Base-by-base conservation (phyloP, 352 stramenopile species). In the Phytophthora sp. region DNA sequence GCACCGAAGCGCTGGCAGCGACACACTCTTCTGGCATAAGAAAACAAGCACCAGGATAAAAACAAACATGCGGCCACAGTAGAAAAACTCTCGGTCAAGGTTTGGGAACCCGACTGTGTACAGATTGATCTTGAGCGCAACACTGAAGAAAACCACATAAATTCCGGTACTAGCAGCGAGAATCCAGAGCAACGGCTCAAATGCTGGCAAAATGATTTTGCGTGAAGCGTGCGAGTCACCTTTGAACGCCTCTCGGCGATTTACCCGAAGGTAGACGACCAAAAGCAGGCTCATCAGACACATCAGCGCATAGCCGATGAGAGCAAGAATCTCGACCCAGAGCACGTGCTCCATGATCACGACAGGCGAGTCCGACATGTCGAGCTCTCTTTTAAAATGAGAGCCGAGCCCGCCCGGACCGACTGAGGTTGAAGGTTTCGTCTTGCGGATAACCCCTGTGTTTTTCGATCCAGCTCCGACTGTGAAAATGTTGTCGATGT, bases 1-100 rank as follows among this genome's bases (percentile, higher is more conserved):
- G 4, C 68, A 65, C 3, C 64, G 46, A 26, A 86, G 43, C 4
- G 78, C 74, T 12, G 74, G 74, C 0, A 69, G 42, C 3, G 78
- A 86, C 8, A 88, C 71, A 23, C 76, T 88, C 50, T 88, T 86
- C 39, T 84, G 74, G 9, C 72, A 60, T 43, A 88, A 27, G 38
- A 82, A 83, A 18, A 82, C 42, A 24, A 81, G 54, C 1, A 82
- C 60, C 15, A 77, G 58, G 3, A 78, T 44, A 27, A 86, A 82
- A 1, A 79, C 58, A 48, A 88, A 85, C 56, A 83, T 75, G 1
- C 71, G 51, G 2, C 76, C 76, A 7, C 54, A 54, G 52, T 82
- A 86, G 46, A 79, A 72, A 11, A 58, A 43, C 21, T 79, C 69
- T 18, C 44, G 62, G 27, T 54, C 62, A 4, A 82, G 28, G 11